A percentile compares a stretch with the other conserved stretches of the same genome.
These are phyloP conservation scores for Suhomyces tanzawaensis DNA, from an alignment of 805 yeast genomes.

Conservation along the genomic window DNA sequence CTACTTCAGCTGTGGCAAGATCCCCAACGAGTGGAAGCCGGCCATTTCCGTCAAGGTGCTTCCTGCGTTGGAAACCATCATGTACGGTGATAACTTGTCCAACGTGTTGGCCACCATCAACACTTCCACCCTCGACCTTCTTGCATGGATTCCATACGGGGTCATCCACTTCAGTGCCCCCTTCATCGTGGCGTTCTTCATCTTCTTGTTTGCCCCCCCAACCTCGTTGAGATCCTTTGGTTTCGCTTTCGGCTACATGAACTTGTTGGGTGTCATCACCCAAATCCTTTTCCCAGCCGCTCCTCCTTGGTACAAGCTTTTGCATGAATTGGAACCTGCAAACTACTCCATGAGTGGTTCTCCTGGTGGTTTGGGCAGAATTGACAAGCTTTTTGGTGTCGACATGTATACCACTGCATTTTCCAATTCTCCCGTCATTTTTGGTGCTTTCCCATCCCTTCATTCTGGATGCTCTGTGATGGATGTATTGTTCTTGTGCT, in stretches of 20 bases:
- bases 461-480: conserved; percentile 94
- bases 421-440: conserved; percentile 83
- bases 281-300: conserved; percentile 91
- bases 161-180: conserved; percentile 88
- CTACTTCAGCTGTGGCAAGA: conserved; percentile 72
- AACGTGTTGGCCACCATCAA: conserved; percentile 77
- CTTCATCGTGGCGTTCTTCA: conserved; percentile 72
- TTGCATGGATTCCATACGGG: conserved; percentile 97
- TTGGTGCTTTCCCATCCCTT: conserved; percentile 84
- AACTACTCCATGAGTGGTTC: conserved; percentile 89
- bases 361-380: conserved; percentile 92
- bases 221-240: conserved; percentile 78
- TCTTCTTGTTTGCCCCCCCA: conserved; percentile 91
- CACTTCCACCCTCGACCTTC: conserved; percentile 63
- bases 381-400: conserved; percentile 74
- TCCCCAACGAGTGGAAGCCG: conserved; percentile 75
- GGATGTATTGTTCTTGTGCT: conserved; percentile 84
- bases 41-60: conserved; percentile 84
- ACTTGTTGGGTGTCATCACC: conserved; percentile 75
- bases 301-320: conserved; percentile 93
- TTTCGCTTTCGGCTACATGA: conserved; percentile 94
- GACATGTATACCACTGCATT: conserved; percentile 83
- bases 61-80: conserved; percentile 88
- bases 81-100: conserved; percentile 87
- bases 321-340: conserved; percentile 86